Conservation (phyloP, 2,329 filamentous ascomycete genomes). For the Fusarium siculi region DNA sequence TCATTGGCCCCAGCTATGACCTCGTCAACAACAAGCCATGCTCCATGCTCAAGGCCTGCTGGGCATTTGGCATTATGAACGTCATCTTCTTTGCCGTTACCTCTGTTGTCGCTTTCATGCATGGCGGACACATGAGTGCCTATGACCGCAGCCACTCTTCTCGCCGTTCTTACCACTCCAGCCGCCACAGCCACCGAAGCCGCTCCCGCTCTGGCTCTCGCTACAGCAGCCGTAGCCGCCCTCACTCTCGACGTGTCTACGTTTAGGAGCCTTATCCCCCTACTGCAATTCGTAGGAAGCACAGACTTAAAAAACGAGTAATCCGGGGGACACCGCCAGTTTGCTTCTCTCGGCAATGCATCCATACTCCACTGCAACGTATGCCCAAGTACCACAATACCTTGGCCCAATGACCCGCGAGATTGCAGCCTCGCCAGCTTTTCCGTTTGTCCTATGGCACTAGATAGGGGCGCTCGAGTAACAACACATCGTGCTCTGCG, state of each 20-base stretch:
- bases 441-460: conserved; percentile 15
- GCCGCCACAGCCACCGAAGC: conserved; percentile 56
- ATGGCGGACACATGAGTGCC: conserved; percentile 63
- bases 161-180: conserved; percentile 50
- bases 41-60: conserved; percentile 90
- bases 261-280: conserved; percentile 47
- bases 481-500: conserved; percentile 3
- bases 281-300: neutral
- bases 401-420: conserved; percentile 21
- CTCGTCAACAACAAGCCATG: conserved; percentile 78
- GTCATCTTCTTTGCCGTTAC: conserved; percentile 83
- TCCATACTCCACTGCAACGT: conserved; percentile 12
- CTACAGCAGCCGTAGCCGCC: conserved; percentile 58
- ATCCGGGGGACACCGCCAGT: neutral
- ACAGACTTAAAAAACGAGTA: conserved; percentile 4
- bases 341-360: neutral
- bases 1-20: conserved; percentile 61
- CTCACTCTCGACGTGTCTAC: conserved; percentile 61
- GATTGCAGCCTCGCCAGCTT: conserved; percentile 9
- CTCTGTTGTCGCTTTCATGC: conserved; percentile 73
- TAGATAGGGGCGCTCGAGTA: conserved; percentile 8
- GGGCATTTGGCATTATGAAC: conserved; percentile 92
- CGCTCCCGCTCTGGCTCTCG: conserved; percentile 51
- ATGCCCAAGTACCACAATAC: conserved; percentile 30
- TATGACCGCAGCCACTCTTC: conserved; percentile 48